These are phyloP conservation scores for Diaporthe citriasiana DNA, from an alignment of 2,329 filamentous ascomycete genomes.

Conservation along the genomic window DNA sequence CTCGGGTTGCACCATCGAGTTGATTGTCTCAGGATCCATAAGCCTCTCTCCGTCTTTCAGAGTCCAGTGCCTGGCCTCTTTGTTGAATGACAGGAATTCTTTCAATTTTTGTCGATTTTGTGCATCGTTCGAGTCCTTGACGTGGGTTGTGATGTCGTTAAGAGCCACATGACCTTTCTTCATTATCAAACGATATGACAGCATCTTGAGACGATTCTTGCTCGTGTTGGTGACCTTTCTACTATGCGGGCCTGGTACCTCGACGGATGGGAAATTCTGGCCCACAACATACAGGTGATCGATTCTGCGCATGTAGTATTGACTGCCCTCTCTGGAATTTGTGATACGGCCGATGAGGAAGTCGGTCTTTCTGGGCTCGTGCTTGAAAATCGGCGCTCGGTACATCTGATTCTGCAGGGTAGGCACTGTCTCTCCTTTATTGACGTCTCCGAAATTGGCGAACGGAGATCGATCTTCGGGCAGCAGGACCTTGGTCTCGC, in stretches of 20 bases:
- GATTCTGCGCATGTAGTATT: slow-evolving; percentile 88
- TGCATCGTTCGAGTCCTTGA: slow-evolving; percentile 92
- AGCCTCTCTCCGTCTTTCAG: slow-evolving; percentile 79
- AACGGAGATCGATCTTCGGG: slow-evolving; percentile 97
- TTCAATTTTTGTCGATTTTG: slow-evolving; percentile 98
- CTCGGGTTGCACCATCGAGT: slow-evolving; percentile 92
- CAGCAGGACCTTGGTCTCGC: slow-evolving; percentile 88
- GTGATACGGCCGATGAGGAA: slow-evolving; percentile 89
- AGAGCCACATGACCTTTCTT: slow-evolving; percentile 81
- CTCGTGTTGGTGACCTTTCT: slow-evolving; percentile 96
- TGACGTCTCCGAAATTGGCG: slow-evolving; percentile 92
- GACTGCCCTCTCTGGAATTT: slow-evolving; percentile 82
- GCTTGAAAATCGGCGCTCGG: slow-evolving; percentile 92
- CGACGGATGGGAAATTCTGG: slow-evolving; percentile 91
- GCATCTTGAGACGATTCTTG: slow-evolving; percentile 97
- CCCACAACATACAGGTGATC: slow-evolving; percentile 93
- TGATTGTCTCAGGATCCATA: slow-evolving; percentile 84
- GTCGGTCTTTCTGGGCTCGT: slow-evolving; percentile 82
- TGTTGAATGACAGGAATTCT: slow-evolving; percentile 93
- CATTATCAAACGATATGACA: slow-evolving; percentile 89
- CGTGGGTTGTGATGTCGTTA: slow-evolving; percentile 90
- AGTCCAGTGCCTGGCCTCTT: slow-evolving; percentile 89
- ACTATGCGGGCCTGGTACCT: slow-evolving; percentile 93
- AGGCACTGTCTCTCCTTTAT: slow-evolving; percentile 89
- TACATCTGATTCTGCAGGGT: slow-evolving; percentile 97